Evolutionary conservation across 495 filamentous ascomycete species (phyloP).

Genomic region (Tuber melanosporum): DNA sequence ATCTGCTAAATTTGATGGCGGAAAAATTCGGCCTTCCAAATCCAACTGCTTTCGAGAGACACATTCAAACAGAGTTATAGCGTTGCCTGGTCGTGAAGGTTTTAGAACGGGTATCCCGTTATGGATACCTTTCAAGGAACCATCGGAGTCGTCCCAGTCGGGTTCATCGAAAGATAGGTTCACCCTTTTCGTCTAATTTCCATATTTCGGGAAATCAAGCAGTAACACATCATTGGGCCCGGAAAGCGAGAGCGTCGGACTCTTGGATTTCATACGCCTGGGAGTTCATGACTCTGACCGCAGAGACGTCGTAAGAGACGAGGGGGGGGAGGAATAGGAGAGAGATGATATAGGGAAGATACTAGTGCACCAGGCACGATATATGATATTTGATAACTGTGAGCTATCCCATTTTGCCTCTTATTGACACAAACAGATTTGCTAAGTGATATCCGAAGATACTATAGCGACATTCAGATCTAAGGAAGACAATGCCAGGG

Average conservation of each 20-base stretch:
- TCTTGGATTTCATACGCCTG: not conserved
- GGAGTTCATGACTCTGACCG: too few relatives aligned
- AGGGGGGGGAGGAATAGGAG: not conserved
- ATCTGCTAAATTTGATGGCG: not conserved
- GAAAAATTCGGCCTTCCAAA: not conserved
- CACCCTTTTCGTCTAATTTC: not conserved
- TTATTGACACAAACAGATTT: not conserved
- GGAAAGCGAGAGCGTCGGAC: not conserved
- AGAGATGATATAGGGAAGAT: not conserved
- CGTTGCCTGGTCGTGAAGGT: not conserved
- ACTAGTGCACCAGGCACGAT: not conserved
- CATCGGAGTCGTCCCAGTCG: not conserved
- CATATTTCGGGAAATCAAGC: not conserved
- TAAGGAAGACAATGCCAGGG: not conserved
- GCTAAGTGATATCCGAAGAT: not conserved
- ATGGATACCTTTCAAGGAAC: not conserved
- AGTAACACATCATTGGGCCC: not conserved
- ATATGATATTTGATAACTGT: not conserved
- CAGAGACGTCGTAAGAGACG: not conserved
- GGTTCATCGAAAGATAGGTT: not conserved
- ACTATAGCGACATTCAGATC: not conserved
- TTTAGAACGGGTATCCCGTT: not conserved
- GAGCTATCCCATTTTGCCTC: not conserved
- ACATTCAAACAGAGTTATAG: not conserved
- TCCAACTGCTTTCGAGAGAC: not conserved